Evolutionary conservation across 108 stramenopile genomes (phyloP), one percentile per base, ranked within the genome.

Genomic region (Cyclotella choctawhatcheeana): DNA sequence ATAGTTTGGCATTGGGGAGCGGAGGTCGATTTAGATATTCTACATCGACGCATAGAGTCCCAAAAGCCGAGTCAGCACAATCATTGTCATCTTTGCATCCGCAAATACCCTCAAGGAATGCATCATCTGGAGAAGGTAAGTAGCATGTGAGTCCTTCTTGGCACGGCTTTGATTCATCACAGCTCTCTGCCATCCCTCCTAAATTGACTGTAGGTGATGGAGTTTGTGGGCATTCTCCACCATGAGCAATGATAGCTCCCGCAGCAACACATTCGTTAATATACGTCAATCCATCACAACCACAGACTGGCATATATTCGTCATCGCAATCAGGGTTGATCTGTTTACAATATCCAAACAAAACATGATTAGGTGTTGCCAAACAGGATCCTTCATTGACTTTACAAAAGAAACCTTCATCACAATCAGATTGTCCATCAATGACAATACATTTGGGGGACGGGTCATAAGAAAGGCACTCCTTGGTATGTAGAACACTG

Each of bases 251-350:
- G n/a, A 35, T 59, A 2, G 5, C 8, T 33, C 58, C 58, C 35
- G 32, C n/a, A 2, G 58, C 58, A n/a, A 33, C 5, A 18, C 58
- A 59, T n/a, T 20, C 35, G 22, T 59, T 59, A 18, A 13, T 18
- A n/a, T 59, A 59, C 16, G 58, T 59, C 18, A 37, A 5, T 34
- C 58, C 58, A 59, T 59, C 58, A 35, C 58, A 59, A 3, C 58
- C 58, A 18, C 58, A 59, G 3, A 59, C 35, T 17, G 58, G 58
- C n/a, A 35, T 20, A 13, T 35, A 59, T 35, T 37, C 18, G 17
- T 37, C 18, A 4, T 31, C 3, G 33, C 58, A 59, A 20, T 5
- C 5, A 2, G n/a, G 35, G 17, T 21, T 21, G 33, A 35, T 34
- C n/a, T 34, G 33, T 26, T 2, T 5, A 37, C 58, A 59, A 35